These are phyloP conservation scores for Pyrus pyrifolia DNA, from an alignment of 306 rosid species.

Conservation along the genomic window DNA sequence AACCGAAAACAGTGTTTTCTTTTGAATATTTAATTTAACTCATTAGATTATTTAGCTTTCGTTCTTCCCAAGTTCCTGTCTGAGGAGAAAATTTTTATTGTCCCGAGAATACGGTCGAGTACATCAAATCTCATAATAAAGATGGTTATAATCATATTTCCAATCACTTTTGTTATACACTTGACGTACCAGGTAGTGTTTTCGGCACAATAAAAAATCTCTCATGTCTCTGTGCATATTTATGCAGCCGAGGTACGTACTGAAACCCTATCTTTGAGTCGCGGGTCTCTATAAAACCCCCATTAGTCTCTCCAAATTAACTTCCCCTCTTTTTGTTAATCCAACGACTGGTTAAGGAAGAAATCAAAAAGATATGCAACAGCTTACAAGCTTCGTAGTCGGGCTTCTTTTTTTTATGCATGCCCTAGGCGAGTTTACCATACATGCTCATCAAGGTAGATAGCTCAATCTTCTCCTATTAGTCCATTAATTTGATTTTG, in stretches of 20 bases:
- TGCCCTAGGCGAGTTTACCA: slow-evolving; percentile 29
- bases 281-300: slow-evolving; percentile 43
- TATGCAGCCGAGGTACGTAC: slow-evolving; percentile 14
- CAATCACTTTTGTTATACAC: no score
- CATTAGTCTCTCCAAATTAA: slow-evolving; percentile 12
- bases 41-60: background rate
- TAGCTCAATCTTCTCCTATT: background rate
- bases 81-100: background rate
- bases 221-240: no score
- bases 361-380: slow-evolving; percentile 18
- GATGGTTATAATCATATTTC: no score
- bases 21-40: background rate
- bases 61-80: slow-evolving; percentile 33
- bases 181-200: accelerated
- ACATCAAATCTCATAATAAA: no score
- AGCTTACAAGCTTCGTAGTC: slow-evolving; percentile 21
- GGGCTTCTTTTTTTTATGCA: slow-evolving; percentile 38
- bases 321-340: slow-evolving; percentile 36
- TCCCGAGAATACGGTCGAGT: background rate
- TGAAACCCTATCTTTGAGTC: slow-evolving; percentile 58
- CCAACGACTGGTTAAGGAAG: background rate
- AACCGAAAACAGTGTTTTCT: slow-evolving; percentile 2
- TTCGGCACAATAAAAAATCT: no score
- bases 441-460: slow-evolving; percentile 30
- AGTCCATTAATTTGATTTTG: background rate